phyloP scores from a whole-genome alignment of 148 eudicot genomes.

The Limonium bicolor region DNA sequence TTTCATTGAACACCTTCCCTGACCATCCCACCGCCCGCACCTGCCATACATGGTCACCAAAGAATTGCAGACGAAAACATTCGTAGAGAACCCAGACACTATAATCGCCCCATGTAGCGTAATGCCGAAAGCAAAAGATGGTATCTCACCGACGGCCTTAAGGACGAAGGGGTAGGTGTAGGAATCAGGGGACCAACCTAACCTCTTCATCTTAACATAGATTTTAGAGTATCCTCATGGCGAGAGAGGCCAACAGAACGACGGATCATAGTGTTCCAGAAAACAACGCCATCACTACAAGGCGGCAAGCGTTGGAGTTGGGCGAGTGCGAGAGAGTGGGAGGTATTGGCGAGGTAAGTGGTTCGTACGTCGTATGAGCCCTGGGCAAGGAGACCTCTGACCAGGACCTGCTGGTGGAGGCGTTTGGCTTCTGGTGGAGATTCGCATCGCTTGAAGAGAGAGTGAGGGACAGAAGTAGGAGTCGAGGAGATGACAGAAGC shows the following conservation, averaged over 20 bases:
- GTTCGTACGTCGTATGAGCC: slow-evolving; percentile 11
- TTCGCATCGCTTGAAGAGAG: slow-evolving; percentile 14
- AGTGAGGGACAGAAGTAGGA: slow-evolving; percentile 5
- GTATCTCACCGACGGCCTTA: slow-evolving; percentile 42
- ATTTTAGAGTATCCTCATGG: slow-evolving; percentile 9
- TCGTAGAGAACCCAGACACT: slow-evolving; percentile 23
- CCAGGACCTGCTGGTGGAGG: slow-evolving; percentile 23
- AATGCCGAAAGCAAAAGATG: slow-evolving; percentile 12
- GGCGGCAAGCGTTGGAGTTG: slow-evolving; percentile 24
- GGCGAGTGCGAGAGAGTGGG: slow-evolving; percentile 14
- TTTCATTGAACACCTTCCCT: slow-evolving; percentile 40
- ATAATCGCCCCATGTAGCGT: slow-evolving; percentile 26
- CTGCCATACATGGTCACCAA: slow-evolving; percentile 47
- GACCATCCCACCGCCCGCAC: slow-evolving; percentile 31
- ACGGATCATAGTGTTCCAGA: slow-evolving; percentile 51
- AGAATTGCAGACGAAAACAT: slow-evolving; percentile 52
- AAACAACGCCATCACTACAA: slow-evolving; percentile 12
- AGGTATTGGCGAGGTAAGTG: slow-evolving; percentile 13
- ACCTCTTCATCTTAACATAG: slow-evolving; percentile 21
- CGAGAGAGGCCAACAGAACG: slow-evolving; percentile 7
- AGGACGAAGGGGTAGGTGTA: slow-evolving; percentile 47
- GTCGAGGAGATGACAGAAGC: too few species aligned
- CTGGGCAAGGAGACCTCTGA: slow-evolving; percentile 11
- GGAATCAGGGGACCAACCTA: slow-evolving; percentile 38
- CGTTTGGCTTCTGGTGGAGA: slow-evolving; percentile 14